Base-by-base conservation (phyloP, 305 asterid species). In the Solanum aculeatissimum region DNA sequence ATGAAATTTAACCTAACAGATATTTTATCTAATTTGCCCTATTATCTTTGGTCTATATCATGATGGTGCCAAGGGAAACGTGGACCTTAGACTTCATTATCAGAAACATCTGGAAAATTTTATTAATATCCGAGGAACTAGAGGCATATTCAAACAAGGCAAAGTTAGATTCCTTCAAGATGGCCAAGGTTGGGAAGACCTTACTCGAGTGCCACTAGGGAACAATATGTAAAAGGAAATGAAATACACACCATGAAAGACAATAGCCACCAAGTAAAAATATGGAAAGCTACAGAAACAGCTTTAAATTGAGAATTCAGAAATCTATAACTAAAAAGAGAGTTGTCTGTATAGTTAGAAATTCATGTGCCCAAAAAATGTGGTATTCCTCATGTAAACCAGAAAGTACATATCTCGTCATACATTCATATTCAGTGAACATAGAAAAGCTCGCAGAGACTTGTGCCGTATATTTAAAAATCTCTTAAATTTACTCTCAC, bases 401-500 rank as follows among this genome's bases (percentile, higher is more conserved):
- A 78, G 29, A 54, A 78, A 32, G 18, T 78, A 78, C 83, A 78
- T 78, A 49, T 53, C 68, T 53, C 68, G 0, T 78, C 83, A 78
- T 62, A 83, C 38, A 54, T 83, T 54, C 42, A 83, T 54, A 54
- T 83, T 54, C 42, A 83, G 63, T 83, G 70, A 49, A 70, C 69
- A 83, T 8, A 78, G 32, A 78, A 69, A 70, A 54, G 70, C 29
- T 69, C 80, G 45, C 14, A 55, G 27, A 70, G 11, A 42, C 55
- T 83, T 4, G 11, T 49, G 80, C 70, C 53, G 81, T 49, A 83
- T 69, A 51, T 19, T 54, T 70, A 19, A 83, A 83, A 45, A 83
- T 51, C 77, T n/a, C 40, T 58, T 35, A 63, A 42, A n/a, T 38
- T 63, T 9, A 74, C 83, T 84, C 85, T 94, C 93, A 97, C 87